Percentiles rank a stretch among this genome's conserved stretches.
Evolutionary conservation across 768 basidiomycete genomes (phyloP).

Genomic region (Kwoniella shandongensis): DNA sequence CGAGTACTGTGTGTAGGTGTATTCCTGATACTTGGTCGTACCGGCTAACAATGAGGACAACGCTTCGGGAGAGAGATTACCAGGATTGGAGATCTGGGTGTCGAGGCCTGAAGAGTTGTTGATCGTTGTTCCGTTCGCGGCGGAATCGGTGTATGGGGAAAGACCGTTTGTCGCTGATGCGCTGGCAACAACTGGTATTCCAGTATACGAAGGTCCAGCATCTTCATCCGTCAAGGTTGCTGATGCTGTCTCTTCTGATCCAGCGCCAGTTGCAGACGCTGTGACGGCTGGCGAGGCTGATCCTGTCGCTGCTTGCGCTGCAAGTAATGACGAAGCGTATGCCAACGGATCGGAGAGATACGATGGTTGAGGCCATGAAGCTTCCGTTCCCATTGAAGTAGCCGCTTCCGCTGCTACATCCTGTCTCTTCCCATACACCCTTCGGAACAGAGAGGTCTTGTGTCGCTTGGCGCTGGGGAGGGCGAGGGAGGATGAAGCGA

Average conservation of each 20-base stretch:
- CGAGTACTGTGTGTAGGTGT: constrained; percentile 41
- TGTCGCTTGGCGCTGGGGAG: constrained; percentile 19
- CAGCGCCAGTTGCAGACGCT: neutral
- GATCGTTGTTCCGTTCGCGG: constrained; percentile 19
- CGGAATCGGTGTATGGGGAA: constrained; percentile 19
- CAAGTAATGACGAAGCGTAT: constrained; percentile 3
- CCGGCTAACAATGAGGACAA: constrained; percentile 30
- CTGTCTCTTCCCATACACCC: constrained; percentile 24
- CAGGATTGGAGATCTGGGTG: constrained; percentile 24
- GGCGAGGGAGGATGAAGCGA: constrained; percentile 29
- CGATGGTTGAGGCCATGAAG: neutral
- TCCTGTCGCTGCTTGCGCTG: neutral
- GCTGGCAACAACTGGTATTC: constrained; percentile 30
- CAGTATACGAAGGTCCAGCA: constrained; percentile 15
- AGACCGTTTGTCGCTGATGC: constrained; percentile 12
- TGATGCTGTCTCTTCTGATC: neutral
- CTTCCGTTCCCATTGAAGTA: constrained; percentile 8
- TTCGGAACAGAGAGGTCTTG: constrained; percentile 19
- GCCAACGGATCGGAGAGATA: neutral
- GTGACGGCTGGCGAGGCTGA: neutral
- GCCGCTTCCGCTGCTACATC: constrained; percentile 9
- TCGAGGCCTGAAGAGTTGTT: constrained; percentile 25
- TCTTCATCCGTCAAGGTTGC: neutral
- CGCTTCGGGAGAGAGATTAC: constrained; percentile 23
- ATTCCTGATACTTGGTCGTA: constrained; percentile 37